These are phyloP conservation scores for Pestalotiopsis sp. DNA, from an alignment of 2,329 filamentous ascomycete genomes.

Conservation along the genomic window DNA sequence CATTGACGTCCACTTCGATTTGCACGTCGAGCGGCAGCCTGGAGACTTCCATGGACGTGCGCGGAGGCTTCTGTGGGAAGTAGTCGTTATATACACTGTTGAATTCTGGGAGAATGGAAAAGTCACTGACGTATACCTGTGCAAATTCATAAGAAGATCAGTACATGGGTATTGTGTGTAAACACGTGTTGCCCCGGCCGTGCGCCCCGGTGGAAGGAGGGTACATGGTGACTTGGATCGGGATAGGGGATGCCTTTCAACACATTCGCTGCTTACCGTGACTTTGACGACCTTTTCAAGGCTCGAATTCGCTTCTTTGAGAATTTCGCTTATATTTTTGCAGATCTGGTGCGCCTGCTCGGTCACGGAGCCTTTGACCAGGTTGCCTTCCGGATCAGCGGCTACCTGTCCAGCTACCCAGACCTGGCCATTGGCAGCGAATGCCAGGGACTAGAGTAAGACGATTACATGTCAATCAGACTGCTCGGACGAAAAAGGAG, in stretches of 20 bases:
- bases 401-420: constrained; percentile 5
- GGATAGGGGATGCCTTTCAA: neutral
- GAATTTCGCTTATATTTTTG: neutral
- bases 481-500: no score
- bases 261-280: neutral
- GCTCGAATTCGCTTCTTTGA: neutral
- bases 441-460: constrained; percentile 3
- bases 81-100: constrained; percentile 1
- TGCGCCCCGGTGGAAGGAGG: neutral
- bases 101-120: constrained; percentile 1
- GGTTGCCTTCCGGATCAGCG: neutral
- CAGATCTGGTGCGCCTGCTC: constrained; percentile 9
- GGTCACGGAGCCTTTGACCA: neutral
- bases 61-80: constrained; percentile 2
- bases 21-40: neutral
- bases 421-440: constrained; percentile 2
- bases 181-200: neutral
- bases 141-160: neutral
- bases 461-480: neutral
- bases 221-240: neutral
- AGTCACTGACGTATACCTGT: constrained; percentile 3
- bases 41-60: constrained; percentile 1
- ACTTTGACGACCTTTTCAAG: neutral
- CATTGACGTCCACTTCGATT: neutral
- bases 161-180: neutral